Percentiles rank a stretch among this genome's conserved stretches.
Evolutionary conservation across 345 rosid species (phyloP).

Genomic region (Tarenaya hassleriana): DNA sequence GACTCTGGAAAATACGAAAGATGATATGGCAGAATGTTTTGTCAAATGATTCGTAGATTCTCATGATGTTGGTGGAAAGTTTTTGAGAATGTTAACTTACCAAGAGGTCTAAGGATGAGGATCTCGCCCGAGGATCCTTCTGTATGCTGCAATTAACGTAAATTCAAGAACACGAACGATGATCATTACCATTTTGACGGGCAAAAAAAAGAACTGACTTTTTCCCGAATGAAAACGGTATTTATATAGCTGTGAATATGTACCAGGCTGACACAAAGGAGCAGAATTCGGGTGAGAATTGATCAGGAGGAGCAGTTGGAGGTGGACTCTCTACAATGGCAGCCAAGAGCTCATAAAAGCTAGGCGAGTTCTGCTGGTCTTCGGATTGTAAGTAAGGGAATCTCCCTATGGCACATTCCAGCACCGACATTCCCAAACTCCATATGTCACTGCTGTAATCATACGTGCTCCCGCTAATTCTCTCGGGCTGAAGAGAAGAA

Average conservation of each 20-base stretch:
- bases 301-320: slow-evolving; percentile 84
- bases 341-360: slow-evolving; percentile 82
- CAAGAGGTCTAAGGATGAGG: slow-evolving; percentile 80
- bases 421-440: slow-evolving; percentile 84
- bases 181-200: background rate
- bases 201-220: no score
- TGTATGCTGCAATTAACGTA: slow-evolving; percentile 48
- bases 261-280: slow-evolving; percentile 89
- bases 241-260: background rate
- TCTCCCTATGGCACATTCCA: slow-evolving; percentile 82
- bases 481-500: slow-evolving; percentile 54
- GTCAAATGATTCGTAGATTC: background rate
- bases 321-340: slow-evolving; percentile 83
- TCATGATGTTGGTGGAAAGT: background rate
- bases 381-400: slow-evolving; percentile 79
- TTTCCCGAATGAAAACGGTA: no score
- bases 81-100: slow-evolving; percentile 34
- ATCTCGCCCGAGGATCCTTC: slow-evolving; percentile 65
- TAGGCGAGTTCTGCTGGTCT: slow-evolving; percentile 73
- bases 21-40: slow-evolving; percentile 2
- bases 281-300: slow-evolving; percentile 93
- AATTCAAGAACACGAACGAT: background rate
- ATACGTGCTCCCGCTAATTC: slow-evolving; percentile 77
- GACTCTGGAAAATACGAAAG: slow-evolving; percentile 44
- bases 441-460: slow-evolving; percentile 86